Percentiles rank a stretch among this genome's conserved stretches.
Conservation (phyloP, 345 rosid genomes). For the Stellera chamaejasme region DNA sequence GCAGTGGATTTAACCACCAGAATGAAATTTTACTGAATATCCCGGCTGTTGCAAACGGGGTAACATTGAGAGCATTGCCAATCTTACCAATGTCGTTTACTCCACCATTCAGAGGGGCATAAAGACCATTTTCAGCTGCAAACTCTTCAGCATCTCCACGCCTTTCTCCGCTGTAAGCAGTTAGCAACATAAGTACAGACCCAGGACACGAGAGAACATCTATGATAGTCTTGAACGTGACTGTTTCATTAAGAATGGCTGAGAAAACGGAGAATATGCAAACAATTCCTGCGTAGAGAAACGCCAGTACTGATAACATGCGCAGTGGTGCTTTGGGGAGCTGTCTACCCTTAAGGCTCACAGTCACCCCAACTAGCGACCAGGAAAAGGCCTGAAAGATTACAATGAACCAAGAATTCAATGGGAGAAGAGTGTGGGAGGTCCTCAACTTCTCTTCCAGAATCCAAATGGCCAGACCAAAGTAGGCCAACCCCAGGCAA, state of each 20-base stretch:
- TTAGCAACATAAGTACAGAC: slow-evolving; percentile 37
- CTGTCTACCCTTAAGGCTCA: slow-evolving; percentile 33
- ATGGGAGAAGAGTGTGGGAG: slow-evolving; percentile 31
- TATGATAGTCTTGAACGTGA: slow-evolving; percentile 20
- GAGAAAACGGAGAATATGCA: slow-evolving; percentile 33
- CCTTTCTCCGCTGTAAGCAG: slow-evolving; percentile 36
- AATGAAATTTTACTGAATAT: slow-evolving; percentile 57
- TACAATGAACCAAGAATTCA: slow-evolving; percentile 37
- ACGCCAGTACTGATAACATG: slow-evolving; percentile 39
- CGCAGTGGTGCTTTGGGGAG: slow-evolving; percentile 30
- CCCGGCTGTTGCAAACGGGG: slow-evolving; percentile 57
- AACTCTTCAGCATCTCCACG: slow-evolving; percentile 17
- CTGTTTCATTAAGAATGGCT: slow-evolving; percentile 20
- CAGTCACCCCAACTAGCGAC: slow-evolving; percentile 38
- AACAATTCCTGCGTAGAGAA: slow-evolving; percentile 38
- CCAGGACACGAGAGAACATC: slow-evolving; percentile 61
- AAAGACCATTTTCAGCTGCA: slow-evolving; percentile 28
- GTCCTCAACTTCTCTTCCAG: slow-evolving; percentile 44
- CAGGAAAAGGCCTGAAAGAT: slow-evolving; percentile 65
- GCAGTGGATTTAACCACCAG: slow-evolving; percentile 84
- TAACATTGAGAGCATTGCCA: slow-evolving; percentile 22
- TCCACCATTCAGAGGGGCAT: slow-evolving; percentile 47
- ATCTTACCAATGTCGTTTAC: slow-evolving; percentile 17
- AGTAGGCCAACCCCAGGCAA: slow-evolving; percentile 46
- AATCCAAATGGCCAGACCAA: slow-evolving; percentile 47